These are phyloP conservation scores for Cutaneotrichosporon sp. DNA, from an alignment of 1,284 basidiomycete genomes.

Conservation along the genomic window DNA sequence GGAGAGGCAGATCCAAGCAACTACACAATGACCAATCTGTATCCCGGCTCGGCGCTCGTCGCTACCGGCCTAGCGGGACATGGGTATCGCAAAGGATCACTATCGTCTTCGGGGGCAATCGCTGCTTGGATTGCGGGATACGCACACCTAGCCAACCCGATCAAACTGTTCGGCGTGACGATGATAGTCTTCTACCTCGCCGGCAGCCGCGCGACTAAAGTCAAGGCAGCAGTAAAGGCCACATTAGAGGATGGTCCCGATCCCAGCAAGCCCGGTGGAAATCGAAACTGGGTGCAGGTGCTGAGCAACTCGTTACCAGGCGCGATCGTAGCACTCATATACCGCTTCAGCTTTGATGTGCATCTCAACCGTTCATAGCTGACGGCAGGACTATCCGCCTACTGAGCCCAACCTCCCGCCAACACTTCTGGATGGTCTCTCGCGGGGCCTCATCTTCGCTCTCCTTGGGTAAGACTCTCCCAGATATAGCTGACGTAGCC, in stretches of 20 bases:
- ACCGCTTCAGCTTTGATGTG: conserved; percentile 56
- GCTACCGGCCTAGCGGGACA: conserved; percentile 57
- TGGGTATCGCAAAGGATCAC: conserved; percentile 57
- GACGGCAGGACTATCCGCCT: not conserved
- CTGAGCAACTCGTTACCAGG: conserved; percentile 75
- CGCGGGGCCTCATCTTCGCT: conserved; percentile 57
- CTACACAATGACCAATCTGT: conserved; percentile 20
- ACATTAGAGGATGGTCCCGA: conserved; percentile 75
- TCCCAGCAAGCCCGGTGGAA: conserved; percentile 60
- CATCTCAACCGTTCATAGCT: not conserved
- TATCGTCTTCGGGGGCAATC: conserved; percentile 57
- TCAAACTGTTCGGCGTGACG: conserved; percentile 63
- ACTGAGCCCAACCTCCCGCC: conserved; percentile 13
- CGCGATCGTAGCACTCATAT: conserved; percentile 63
- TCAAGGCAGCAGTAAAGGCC: conserved; percentile 62
- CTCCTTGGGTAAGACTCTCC: conserved; percentile 65
- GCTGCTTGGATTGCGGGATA: conserved; percentile 73
- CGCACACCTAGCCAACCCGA: conserved; percentile 49
- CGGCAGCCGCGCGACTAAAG: conserved; percentile 80
- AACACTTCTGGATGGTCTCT: conserved; percentile 24
- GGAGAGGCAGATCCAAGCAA: not conserved
- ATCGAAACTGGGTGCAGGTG: conserved; percentile 73
- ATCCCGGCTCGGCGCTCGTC: conserved; percentile 53
- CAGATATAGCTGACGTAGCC: conserved; percentile 22
- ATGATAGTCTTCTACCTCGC: conserved; percentile 79